Conservation (phyloP, 768 basidiomycete species). For the Termitomyces sp. region DNA sequence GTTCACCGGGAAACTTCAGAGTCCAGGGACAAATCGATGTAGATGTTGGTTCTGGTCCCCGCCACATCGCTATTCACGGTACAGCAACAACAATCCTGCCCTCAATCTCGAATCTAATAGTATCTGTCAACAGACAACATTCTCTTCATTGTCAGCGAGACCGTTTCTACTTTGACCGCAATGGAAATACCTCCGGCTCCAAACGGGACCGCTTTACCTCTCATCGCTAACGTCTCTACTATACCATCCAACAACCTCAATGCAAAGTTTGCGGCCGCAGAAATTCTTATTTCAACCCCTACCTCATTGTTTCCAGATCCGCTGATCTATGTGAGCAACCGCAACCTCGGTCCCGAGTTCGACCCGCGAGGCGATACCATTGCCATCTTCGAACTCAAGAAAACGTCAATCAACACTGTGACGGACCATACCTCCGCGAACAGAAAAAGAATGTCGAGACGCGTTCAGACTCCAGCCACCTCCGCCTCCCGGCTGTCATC, state of each 20-base stretch:
- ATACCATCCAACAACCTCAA: slow-evolving; percentile 33
- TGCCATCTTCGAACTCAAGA: slow-evolving; percentile 43
- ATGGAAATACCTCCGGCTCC: slow-evolving; percentile 43
- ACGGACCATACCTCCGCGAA: slow-evolving; percentile 1
- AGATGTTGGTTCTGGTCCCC: slow-evolving; percentile 59
- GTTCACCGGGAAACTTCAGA: slow-evolving; percentile 35
- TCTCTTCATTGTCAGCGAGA: slow-evolving; percentile 49
- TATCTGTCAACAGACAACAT: slow-evolving; percentile 30
- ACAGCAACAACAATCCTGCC: background rate
- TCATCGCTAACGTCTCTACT: slow-evolving; percentile 41
- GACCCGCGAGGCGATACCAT: slow-evolving; percentile 52
- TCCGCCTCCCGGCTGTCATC: slow-evolving; percentile 23
- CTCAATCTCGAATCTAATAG: background rate
- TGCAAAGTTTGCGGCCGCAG: slow-evolving; percentile 42
- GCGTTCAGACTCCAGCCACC: background rate
- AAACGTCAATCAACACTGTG: slow-evolving; percentile 9
- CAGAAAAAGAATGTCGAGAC: slow-evolving; percentile 15
- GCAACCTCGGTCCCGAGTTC: slow-evolving; percentile 40
- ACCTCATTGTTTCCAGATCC: slow-evolving; percentile 36
- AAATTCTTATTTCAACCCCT: slow-evolving; percentile 44
- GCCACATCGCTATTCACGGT: slow-evolving; percentile 39
- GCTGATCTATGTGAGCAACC: slow-evolving; percentile 52
- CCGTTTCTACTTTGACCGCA: slow-evolving; percentile 44
- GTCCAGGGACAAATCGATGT: slow-evolving; percentile 60
- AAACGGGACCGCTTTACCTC: slow-evolving; percentile 37